Evolutionary conservation across 768 basidiomycete species (phyloP), one percentile per base, ranked within the genome.

Genomic region (Paxillus involutus): DNA sequence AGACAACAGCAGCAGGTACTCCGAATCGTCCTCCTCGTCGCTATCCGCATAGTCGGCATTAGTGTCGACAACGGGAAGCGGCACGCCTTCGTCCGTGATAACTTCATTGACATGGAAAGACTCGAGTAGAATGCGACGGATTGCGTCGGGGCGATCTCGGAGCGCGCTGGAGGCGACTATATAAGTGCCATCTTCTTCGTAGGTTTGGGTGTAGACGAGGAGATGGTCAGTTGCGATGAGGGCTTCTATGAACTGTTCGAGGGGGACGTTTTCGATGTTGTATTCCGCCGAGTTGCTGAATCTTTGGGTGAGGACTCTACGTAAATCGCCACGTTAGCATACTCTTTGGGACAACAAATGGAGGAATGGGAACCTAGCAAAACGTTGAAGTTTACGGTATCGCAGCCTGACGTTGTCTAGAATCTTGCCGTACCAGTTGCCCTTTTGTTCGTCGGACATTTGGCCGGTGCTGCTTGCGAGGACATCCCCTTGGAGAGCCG

Each of bases 241-340:
- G 11, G 80, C 77, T 21, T 84, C 75, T 50, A 98, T 89, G 70
- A 96, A 89, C n/a, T 78, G 77, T 48, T 89, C 88, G 53, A 95
- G 74, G 41, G 86, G 78, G 36, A 87, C 74, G 51, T 83, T 78
- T 54, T 92, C 89, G 32, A 98, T 77, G 55, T 77, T 82, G 63
- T 95, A 98, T 68, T 97, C 94, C 1, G 93, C 90, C 6, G 94
- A 91, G 70, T 95, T 97, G 63, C 90, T 89, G 75, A 95, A 95
- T 44, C 92, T 84, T 61, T 93, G 91, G 0, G 90, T 88, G 43
- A 89, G 75, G 4, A 82, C 83, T 57, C 87, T 89, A 44, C 10
- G 54, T 16, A 61, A 3, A 49, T 41, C 55, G 24, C 35, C 40
- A 37, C 45, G 36, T 46, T 43, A 61, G 55, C 46, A 49, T 45